phyloP scores from a whole-genome alignment of 2,329 filamentous ascomycete species.

The Phoma sp. region DNA sequence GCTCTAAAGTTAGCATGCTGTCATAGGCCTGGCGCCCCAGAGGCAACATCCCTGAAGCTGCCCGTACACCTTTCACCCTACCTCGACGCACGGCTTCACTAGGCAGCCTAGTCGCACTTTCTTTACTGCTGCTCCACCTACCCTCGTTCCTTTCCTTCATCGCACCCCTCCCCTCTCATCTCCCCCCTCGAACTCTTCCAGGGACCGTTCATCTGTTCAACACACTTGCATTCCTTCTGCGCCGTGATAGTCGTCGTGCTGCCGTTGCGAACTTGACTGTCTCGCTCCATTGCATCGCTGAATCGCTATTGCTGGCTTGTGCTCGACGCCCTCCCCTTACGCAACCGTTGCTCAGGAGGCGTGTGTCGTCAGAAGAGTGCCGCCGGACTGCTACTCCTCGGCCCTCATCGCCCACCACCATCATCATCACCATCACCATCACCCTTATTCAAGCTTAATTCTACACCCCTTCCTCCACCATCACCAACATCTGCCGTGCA shows the following conservation, averaged over 20 bases:
- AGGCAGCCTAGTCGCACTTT: slow-evolving; percentile 39
- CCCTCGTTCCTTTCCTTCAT: slow-evolving; percentile 35
- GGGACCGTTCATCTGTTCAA: slow-evolving; percentile 28
- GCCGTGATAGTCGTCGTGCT: slow-evolving; percentile 26
- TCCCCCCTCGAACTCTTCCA: slow-evolving; percentile 31
- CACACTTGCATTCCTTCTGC: slow-evolving; percentile 20
- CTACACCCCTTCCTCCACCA: slow-evolving; percentile 9
- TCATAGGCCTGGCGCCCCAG: slow-evolving; percentile 34
- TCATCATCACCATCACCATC: neutral
- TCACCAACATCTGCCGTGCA: slow-evolving; percentile 24
- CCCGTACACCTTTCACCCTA: slow-evolving; percentile 41
- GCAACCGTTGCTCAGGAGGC: slow-evolving; percentile 43
- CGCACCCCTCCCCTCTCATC: slow-evolving; percentile 31
- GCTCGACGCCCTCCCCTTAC: slow-evolving; percentile 31
- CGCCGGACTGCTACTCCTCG: slow-evolving; percentile 22
- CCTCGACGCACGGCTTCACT: slow-evolving; percentile 39
- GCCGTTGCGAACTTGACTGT: slow-evolving; percentile 25
- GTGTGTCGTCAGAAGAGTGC: slow-evolving; percentile 31
- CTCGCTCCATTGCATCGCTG: slow-evolving; percentile 21
- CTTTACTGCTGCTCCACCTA: slow-evolving; percentile 40
- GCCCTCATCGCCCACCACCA: slow-evolving; percentile 16
- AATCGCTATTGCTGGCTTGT: slow-evolving; percentile 15
- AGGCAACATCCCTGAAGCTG: slow-evolving; percentile 36
- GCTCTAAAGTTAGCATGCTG: slow-evolving; percentile 40
- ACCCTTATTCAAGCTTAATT: slow-evolving; percentile 23